phyloP scores from a whole-genome alignment of 306 rosid species.

The Purshia tridentata region DNA sequence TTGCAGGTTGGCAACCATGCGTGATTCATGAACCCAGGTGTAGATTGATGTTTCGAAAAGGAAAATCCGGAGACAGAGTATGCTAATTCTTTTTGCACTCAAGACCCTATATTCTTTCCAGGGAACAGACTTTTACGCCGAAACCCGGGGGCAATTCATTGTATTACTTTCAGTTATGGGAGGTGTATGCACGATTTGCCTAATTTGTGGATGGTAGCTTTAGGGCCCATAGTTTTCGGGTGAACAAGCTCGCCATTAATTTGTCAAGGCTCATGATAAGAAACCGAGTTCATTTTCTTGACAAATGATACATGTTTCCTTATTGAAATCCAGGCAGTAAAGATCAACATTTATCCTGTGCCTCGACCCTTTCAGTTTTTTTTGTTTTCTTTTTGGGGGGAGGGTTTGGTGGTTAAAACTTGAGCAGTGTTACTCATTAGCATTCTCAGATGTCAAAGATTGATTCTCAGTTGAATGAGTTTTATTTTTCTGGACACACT shows the following conservation, averaged over 20 bases:
- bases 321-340: background rate
- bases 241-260: constrained; percentile 13
- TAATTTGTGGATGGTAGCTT: constrained; percentile 13
- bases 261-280: constrained; percentile 28
- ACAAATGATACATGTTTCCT: background rate
- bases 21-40: constrained; percentile 29
- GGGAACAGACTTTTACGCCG: constrained; percentile 23
- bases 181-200: constrained; percentile 25
- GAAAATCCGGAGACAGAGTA: constrained; percentile 25
- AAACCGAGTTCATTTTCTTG: constrained; percentile 6
- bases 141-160: constrained; percentile 28
- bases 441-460: background rate
- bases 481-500: too few species aligned
- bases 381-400: background rate
- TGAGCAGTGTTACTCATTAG: background rate
- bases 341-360: constrained; percentile 7
- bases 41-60: constrained; percentile 15
- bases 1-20: constrained; percentile 50
- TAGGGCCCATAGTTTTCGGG: constrained; percentile 6
- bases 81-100: constrained; percentile 25
- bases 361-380: too few species aligned
- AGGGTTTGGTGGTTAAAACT: background rate
- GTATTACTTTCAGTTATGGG: constrained; percentile 29
- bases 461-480: background rate
- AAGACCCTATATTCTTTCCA: constrained; percentile 42